Percentiles rank a stretch among this genome's conserved stretches.
Conservation (phyloP, 345 rosid genomes). For the Boechera retrofracta region DNA sequence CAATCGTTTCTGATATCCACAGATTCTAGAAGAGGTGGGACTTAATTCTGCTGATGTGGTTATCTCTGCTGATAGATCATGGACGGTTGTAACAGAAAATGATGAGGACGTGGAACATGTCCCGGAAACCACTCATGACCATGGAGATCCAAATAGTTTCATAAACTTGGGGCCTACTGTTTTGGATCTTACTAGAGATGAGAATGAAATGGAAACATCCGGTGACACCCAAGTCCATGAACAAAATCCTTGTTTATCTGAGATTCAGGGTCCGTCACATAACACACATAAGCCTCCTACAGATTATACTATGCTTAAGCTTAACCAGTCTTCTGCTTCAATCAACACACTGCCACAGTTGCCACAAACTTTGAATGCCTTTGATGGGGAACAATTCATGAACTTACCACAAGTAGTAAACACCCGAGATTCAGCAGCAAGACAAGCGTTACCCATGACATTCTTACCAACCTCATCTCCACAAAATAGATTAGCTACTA, state of each 20-base stretch:
- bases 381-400: constrained; percentile 49
- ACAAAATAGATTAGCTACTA: constrained; percentile 28
- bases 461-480: constrained; percentile 45
- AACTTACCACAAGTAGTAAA: constrained; percentile 45
- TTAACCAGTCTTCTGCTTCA: constrained; percentile 48
- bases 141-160: constrained; percentile 41
- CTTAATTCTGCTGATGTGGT: constrained; percentile 57
- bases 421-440: constrained; percentile 53
- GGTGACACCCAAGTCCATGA: constrained; percentile 54
- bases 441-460: constrained; percentile 59
- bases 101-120: constrained; percentile 49
- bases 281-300: constrained; percentile 37
- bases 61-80: constrained; percentile 85
- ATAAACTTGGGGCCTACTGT: constrained; percentile 38
- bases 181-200: constrained; percentile 67
- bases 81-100: constrained; percentile 66
- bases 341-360: constrained; percentile 48
- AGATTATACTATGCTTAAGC: constrained; percentile 40
- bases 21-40: constrained; percentile 83
- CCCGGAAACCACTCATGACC: constrained; percentile 41
- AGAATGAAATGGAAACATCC: constrained; percentile 52
- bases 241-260: constrained; percentile 54
- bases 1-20: constrained; percentile 32
- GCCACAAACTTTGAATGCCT: constrained; percentile 47
- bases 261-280: constrained; percentile 42